phyloP scores from a whole-genome alignment of 306 rosid genomes.

The Rubus parviflorus region DNA sequence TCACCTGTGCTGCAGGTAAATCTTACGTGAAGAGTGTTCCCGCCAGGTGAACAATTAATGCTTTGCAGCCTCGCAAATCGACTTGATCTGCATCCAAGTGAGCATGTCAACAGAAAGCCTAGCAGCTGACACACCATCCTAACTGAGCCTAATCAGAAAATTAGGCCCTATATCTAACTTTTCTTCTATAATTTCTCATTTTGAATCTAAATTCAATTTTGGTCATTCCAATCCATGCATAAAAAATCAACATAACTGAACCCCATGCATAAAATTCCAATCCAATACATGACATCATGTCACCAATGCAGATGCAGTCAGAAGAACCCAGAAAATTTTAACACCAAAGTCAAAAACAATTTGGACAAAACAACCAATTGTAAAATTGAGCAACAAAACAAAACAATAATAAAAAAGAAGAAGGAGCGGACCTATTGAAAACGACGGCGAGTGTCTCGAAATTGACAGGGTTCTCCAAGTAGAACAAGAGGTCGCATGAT shows the following conservation, averaged over 20 bases:
- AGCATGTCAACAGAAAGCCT: background rate
- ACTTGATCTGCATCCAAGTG: background rate
- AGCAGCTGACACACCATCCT: background rate
- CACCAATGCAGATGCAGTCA: too few species aligned
- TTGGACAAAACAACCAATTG: too few species aligned
- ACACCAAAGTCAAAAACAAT: background rate
- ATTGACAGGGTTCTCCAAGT: background rate
- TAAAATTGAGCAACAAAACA: background rate
- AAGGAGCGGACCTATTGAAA: background rate
- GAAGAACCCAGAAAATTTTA: background rate
- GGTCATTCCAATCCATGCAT: background rate
- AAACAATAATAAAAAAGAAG: background rate
- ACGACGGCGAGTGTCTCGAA: background rate
- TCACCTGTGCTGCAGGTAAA: slow-evolving; percentile 72
- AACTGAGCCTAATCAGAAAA: background rate
- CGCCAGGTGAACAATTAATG: background rate
- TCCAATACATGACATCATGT: background rate
- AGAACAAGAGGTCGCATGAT: background rate
- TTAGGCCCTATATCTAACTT: background rate
- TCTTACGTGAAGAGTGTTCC: slow-evolving; percentile 48
- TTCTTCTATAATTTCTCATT: too few species aligned
- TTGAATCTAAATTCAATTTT: background rate
- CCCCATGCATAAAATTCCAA: background rate
- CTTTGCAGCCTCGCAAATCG: background rate
- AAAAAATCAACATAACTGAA: background rate